Conservation (phyloP, 345 rosid species). For the Rhodamnia rubescens region DNA sequence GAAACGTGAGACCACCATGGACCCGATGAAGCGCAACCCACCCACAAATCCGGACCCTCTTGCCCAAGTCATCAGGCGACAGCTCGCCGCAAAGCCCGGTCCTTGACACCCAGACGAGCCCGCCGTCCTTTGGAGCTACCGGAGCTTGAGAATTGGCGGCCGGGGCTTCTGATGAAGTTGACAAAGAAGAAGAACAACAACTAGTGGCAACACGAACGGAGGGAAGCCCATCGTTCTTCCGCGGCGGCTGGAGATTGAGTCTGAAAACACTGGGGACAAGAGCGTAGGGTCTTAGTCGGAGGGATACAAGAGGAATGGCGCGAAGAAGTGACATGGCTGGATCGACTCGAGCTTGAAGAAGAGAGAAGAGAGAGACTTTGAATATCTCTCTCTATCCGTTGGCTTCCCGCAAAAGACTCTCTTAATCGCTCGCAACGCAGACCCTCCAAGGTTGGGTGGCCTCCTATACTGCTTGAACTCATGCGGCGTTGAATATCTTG, state of each 20-base stretch:
- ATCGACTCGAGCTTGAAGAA: background rate
- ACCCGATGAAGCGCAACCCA: constrained; percentile 94
- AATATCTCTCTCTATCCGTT: background rate
- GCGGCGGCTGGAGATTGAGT: background rate
- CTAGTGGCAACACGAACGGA: background rate
- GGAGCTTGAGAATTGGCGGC: background rate
- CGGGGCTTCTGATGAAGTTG: constrained; percentile 10
- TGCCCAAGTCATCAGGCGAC: constrained; percentile 54
- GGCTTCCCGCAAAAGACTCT: background rate
- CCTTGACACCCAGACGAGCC: constrained; percentile 67
- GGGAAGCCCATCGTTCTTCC: background rate
- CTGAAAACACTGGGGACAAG: constrained; percentile 2
- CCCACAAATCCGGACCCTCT: constrained; percentile 79
- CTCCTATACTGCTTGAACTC: background rate
- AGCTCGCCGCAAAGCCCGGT: constrained; percentile 56
- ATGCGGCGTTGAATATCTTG: background rate
- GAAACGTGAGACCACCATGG: constrained; percentile 86
- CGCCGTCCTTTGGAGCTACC: constrained; percentile 4
- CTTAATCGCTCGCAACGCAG: background rate
- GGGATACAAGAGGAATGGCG: constrained; percentile 17
- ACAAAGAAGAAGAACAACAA: background rate
- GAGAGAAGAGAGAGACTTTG: background rate
- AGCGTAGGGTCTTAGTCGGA: constrained; percentile 23
- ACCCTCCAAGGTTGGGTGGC: background rate
- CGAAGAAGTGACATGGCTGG: constrained; percentile 31